Evolutionary conservation across 208 protist species (phyloP).

Genomic region (Wallacemonas sp.): DNA sequence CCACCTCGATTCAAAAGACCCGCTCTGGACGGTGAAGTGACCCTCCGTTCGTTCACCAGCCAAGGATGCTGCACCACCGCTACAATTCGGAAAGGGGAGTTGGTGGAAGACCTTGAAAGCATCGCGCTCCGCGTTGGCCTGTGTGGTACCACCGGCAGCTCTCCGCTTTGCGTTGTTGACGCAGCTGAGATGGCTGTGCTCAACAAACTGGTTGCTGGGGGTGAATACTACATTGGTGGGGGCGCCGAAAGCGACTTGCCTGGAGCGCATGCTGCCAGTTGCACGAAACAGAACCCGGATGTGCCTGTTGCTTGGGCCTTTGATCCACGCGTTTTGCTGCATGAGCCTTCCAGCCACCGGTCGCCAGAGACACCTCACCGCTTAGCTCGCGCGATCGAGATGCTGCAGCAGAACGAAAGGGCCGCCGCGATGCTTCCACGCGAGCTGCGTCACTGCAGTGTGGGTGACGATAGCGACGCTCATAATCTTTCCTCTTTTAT

Average conservation of each 20-base stretch:
- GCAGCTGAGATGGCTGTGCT: constrained; percentile 59
- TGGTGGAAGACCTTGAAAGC: constrained; percentile 42
- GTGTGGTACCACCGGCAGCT: neutral
- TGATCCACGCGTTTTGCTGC: constrained; percentile 60
- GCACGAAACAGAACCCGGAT: constrained; percentile 19
- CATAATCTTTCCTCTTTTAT: constrained; percentile 36
- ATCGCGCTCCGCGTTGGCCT: constrained; percentile 48
- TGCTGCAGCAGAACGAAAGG: constrained; percentile 32
- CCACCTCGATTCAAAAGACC: constrained; percentile 21
- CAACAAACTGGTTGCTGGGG: constrained; percentile 38
- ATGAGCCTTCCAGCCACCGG: constrained; percentile 44
- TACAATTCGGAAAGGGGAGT: constrained; percentile 46
- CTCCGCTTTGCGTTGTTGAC: constrained; percentile 39
- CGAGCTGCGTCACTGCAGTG: constrained; percentile 21
- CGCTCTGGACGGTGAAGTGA: constrained; percentile 50
- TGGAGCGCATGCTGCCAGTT: neutral
- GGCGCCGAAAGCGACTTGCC: neutral
- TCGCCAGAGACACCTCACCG: constrained; percentile 72
- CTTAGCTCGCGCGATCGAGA: constrained; percentile 54
- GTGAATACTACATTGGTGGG: constrained; percentile 61
- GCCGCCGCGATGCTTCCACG: constrained; percentile 54
- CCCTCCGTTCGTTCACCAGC: constrained; percentile 36
- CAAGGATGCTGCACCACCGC: constrained; percentile 49
- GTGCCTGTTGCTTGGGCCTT: constrained; percentile 64
- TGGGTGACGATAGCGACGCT: too few species aligned